A percentile compares a stretch with the other conserved stretches of the same genome.
These are phyloP conservation scores for Astrephomene gubernaculifera DNA, from an alignment of 139 green algal species.

Conservation along the genomic window DNA sequence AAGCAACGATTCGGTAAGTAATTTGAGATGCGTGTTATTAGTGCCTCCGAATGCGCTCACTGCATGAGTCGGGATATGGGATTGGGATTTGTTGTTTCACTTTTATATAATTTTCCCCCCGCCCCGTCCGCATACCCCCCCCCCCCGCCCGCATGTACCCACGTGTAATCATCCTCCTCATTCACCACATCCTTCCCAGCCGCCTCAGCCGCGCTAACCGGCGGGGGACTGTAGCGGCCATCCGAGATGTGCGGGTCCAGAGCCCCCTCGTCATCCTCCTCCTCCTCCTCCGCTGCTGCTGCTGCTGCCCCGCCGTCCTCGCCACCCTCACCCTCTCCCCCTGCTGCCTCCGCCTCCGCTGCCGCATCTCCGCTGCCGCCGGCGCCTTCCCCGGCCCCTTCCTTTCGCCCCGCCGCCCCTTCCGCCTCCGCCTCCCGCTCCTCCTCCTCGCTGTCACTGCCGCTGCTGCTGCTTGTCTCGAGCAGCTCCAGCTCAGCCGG, in stretches of 20 bases:
- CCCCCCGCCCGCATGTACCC: too few species aligned
- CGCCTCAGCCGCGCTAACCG: constrained; percentile 60
- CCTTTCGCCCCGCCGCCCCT: constrained; percentile 36
- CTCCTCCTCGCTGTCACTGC: constrained; percentile 25
- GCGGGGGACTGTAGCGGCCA: constrained; percentile 73
- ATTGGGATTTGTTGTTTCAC: too few species aligned
- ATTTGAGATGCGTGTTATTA: too few species aligned
- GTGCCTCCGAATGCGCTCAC: too few species aligned
- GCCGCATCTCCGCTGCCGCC: background rate
- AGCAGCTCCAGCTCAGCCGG: constrained; percentile 13
- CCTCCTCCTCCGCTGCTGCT: background rate
- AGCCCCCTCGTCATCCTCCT: constrained; percentile 57
- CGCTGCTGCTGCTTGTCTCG: constrained; percentile 14
- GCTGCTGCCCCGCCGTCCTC: constrained; percentile 16
- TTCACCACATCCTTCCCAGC: constrained; percentile 73
- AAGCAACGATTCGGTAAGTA: too few species aligned
- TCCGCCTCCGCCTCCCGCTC: constrained; percentile 23
- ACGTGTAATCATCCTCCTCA: constrained; percentile 83
- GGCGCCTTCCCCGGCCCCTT: constrained; percentile 36
- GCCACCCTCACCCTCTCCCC: background rate
- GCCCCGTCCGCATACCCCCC: too few species aligned
- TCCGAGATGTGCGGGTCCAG: constrained; percentile 43
- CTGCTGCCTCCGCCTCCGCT: background rate
- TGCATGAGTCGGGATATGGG: too few species aligned
- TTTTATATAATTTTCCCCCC: too few species aligned